These are phyloP conservation scores for Verticillium zaregamsianum DNA, from an alignment of 2,329 filamentous ascomycete species.

Conservation along the genomic window DNA sequence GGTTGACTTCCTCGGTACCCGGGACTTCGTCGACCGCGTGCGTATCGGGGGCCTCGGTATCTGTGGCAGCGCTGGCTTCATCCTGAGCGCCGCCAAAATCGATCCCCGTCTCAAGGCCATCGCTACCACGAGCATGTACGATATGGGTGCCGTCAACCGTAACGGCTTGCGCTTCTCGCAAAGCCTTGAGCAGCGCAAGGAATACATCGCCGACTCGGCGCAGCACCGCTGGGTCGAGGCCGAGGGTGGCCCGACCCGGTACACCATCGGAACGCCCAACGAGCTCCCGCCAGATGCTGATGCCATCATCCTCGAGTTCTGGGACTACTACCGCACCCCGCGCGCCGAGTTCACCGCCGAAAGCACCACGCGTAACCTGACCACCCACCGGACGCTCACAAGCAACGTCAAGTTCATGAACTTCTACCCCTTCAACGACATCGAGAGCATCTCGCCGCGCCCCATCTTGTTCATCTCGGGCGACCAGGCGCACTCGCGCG, in stretches of 20 bases:
- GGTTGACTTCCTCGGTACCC: constrained; percentile 22
- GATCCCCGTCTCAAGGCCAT: constrained; percentile 18
- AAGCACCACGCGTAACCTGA: constrained; percentile 14
- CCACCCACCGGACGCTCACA: constrained; percentile 24
- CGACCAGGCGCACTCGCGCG: constrained; percentile 20
- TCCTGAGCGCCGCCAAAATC: constrained; percentile 30
- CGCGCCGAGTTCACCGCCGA: constrained; percentile 6
- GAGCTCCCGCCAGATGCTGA: not conserved
- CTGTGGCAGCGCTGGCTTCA: constrained; percentile 23
- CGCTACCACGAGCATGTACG: constrained; percentile 13
- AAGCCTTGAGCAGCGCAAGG: not conserved
- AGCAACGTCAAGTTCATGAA: constrained; percentile 27
- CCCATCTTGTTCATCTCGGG: constrained; percentile 21
- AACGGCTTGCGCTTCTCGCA: not conserved
- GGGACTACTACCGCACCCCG: constrained; percentile 8
- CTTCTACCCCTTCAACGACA: constrained; percentile 23
- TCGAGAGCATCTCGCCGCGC: constrained; percentile 23
- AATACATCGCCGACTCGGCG: too few species aligned
- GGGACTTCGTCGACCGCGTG: constrained; percentile 19
- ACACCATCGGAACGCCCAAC: too few species aligned
- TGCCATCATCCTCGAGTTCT: constrained; percentile 4
- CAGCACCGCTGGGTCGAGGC: too few species aligned
- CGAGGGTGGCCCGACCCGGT: too few species aligned
- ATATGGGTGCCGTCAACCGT: constrained; percentile 4
- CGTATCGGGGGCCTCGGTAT: constrained; percentile 25